Conservation (phyloP, 805 yeast species). For the Scheffersomyces coipomensis region DNA sequence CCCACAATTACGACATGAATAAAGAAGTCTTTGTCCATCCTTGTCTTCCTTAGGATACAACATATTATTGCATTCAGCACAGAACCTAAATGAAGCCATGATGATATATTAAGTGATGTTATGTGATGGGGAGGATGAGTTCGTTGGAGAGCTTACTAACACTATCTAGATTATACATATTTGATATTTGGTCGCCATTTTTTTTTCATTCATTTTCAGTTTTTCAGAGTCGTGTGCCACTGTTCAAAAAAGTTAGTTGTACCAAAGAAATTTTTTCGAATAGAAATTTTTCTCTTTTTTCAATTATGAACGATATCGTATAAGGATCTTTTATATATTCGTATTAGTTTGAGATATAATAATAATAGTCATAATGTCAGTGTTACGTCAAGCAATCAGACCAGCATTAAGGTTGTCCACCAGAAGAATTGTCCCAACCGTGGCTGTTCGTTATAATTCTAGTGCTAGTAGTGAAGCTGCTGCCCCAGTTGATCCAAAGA, state of each 20-base stretch:
- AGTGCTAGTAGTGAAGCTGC: conserved; percentile 29
- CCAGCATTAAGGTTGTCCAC: conserved; percentile 33
- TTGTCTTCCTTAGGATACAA: conserved; percentile 95
- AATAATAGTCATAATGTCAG: too few species aligned
- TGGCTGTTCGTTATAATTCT: conserved; percentile 46
- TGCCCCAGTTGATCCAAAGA: conserved; percentile 81
- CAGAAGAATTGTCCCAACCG: conserved; percentile 20
- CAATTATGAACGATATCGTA: too few species aligned
- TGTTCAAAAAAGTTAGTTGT: too few species aligned
- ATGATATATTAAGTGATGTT: background rate
- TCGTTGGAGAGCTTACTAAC: background rate
- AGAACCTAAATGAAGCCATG: conserved; percentile 93
- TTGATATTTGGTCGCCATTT: too few species aligned
- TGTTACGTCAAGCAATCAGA: conserved; percentile 39
- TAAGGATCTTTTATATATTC: too few species aligned
- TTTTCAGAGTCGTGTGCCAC: background rate
- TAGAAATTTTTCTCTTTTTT: conserved; percentile 4
- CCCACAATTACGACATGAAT: conserved; percentile 92
- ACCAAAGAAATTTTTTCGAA: too few species aligned
- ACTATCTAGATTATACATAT: too few species aligned
- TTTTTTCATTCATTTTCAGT: background rate
- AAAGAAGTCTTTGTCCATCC: conserved; percentile 69
- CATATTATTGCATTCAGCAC: conserved; percentile 98
- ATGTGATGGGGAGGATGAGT: background rate
- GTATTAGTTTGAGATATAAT: too few species aligned